These are phyloP conservation scores for Dictyostelium citrinum DNA, from an alignment of 78 protist genomes.

Conservation along the genomic window DNA sequence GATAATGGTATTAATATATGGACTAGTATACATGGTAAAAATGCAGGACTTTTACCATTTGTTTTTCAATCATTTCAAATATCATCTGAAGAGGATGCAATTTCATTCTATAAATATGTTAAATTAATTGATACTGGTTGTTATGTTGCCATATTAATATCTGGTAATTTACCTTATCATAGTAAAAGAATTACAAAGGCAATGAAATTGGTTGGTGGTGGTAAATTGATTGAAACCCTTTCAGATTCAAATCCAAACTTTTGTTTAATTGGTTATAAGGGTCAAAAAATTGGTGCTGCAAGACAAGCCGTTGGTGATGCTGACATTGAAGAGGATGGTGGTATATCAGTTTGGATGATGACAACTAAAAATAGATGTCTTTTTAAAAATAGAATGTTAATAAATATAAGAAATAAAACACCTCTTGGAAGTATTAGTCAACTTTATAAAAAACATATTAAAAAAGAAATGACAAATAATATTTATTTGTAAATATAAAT, in stretches of 20 bases:
- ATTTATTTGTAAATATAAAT: not conserved
- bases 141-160: not conserved
- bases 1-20: not conserved
- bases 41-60: not conserved
- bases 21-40: not conserved
- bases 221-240: not conserved
- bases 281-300: not conserved
- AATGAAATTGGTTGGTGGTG: not conserved
- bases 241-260: slow-evolving; percentile 15
- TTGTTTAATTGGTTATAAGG: slow-evolving; percentile 33
- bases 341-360: not conserved
- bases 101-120: not conserved
- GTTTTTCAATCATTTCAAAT: not conserved
- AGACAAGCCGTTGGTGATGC: slow-evolving; percentile 2
- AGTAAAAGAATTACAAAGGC: not conserved
- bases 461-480: not conserved
- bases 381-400: not conserved
- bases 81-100: not conserved
- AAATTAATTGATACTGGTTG: not conserved
- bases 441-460: not conserved
- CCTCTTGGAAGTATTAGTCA: not conserved
- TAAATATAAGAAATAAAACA: not conserved
- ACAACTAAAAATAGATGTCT: not conserved
- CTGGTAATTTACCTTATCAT: not conserved
- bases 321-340: not conserved